Evolutionary conservation across 257 asterid genomes (phyloP), one percentile per base, ranked within the genome.

Genomic region (Gardenia jasminoides): DNA sequence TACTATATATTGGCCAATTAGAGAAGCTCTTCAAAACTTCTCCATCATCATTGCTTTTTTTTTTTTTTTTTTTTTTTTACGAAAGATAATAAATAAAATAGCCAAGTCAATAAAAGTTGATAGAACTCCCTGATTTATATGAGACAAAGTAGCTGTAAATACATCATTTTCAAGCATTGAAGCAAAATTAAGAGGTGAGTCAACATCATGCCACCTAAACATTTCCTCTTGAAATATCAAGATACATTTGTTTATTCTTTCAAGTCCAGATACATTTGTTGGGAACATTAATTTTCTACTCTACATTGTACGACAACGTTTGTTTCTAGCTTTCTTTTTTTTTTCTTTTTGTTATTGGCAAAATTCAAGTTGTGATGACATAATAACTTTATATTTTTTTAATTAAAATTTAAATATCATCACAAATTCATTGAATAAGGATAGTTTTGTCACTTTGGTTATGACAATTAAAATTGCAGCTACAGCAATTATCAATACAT

Each of bases 161-260:
- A 52, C 54, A 52, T 78, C 76, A 67, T 68, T 68, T 54, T 77
- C 80, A 48, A 67, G 59, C 22, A 12, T 28, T 44, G 24, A 39
- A 68, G 68, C 68, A 54, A 41, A 52, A n/a, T 47, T 26, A 26
- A n/a, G 28, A 44, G 1, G 46, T 6, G 12, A 7, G 81, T 78
- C 70, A 68, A 68, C 59, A 39, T 78, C 81, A 68, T 68, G 58
- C 75, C 81, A 68, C 69, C 69, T 68, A 67, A 68, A 39, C 16
- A 13, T 36, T 58, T 46, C 30, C 13, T 5, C 10, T 20, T 36
- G 9, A 72, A 20, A 28, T 39, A 39, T 68, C 69, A 28, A 46
- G 20, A 44, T 26, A 4, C 3, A 0, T 43, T 43, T 3, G 16
- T 16, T 17, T 44, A 13, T 11, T 31, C 19, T 10, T 44, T 70